Evolutionary conservation across 2,329 filamentous ascomycete species (phyloP), one percentile per base, ranked within the genome.

Genomic region (Tolypocladium sp.): DNA sequence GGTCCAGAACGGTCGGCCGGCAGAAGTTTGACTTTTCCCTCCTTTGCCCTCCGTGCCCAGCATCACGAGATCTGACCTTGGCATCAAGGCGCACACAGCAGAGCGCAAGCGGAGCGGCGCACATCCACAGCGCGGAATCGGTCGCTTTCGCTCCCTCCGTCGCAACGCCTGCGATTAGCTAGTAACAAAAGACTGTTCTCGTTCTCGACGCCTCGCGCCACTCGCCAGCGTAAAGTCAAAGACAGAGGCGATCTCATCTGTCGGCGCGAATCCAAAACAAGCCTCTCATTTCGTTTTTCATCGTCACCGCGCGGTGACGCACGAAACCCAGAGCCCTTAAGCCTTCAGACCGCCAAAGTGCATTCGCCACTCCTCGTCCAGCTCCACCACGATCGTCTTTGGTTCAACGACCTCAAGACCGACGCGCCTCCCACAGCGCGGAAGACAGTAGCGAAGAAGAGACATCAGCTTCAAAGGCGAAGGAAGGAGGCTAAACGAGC

Each of bases 321-420:
- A 20, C 12, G 22, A 27, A 15, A 38, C 17, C 35, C 27, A 33
- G 4, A 30, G n/a, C 27, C 38, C 44, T 9, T n/a, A 37, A 41
- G 15, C 40, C 56, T 37, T 40, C 9, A 37, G 67, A 74, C 75
- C 82, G 83, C 71, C 82, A 87, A 85, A 71, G 79, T 86, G 85
- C 85, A 89, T 86, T 89, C 86, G 65, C 85, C 84, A 76, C 82
- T 89, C 67, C 87, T 88, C 73, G 77, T 87, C 72, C 81, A 83
- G 71, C 77, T 82, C 68, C 77, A 77, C 56, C 76, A 77, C 64
- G 68, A 73, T 57, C 70, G 72, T 44, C 72, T 81, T 56, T 76
- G 71, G 70, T 66, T 71, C 63, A 64, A 70, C 67, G 57, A 63
- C 57, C 58, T 60, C 42, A 55, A 55, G 30, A 62, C 65, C 57